Evolutionary conservation across 805 yeast genomes (phyloP), one percentile per base, ranked within the genome.

Genomic region (Candida morakotiae): DNA sequence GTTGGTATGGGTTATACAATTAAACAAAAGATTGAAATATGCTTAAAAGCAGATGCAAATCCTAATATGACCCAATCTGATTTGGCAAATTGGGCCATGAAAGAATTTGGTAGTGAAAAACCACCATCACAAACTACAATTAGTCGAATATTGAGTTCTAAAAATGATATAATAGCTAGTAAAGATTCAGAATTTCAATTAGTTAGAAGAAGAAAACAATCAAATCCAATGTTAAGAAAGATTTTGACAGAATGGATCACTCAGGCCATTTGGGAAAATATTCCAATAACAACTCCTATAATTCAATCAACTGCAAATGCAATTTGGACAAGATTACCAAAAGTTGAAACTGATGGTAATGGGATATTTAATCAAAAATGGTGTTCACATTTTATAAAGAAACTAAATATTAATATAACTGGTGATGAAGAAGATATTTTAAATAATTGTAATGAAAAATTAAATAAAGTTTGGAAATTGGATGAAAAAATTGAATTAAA

Each of bases 201-300:
- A 42, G 71, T 73, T 9, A 53, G 79, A 37, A 57, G 83, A 37
- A 55, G 83, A 24, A 77, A 75, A 39, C 75, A 76, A n/a, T 56
- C 70, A 33, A 77, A 77, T 45, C 71, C 75, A 9, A 51, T 80
- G 17, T 63, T 80, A 10, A 57, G 84, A 25, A 69, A 71, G 31
- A 77, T 80, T n/a, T 53, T 80, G 29, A 71, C 77, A n/a, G 85
- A 80, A 51, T 80, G 85, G 85, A 75, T 79, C 28, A 70, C 80
- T 0, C 85, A 79, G 51, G 75, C 80, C 17, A 71, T 72, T 2
- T 80, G 86, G 85, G 81, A 77, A 49, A 74, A 71, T 33, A 75
- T 79, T 24, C 84, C 85, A 2, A 71, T 79, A 2, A 75, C 83
- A 1, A 71, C 81, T 0, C 83, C 83, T 1, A 76, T 79, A 13